Base-by-base conservation (phyloP, 2,329 filamentous ascomycete species). In the Colletotrichum horii region DNA sequence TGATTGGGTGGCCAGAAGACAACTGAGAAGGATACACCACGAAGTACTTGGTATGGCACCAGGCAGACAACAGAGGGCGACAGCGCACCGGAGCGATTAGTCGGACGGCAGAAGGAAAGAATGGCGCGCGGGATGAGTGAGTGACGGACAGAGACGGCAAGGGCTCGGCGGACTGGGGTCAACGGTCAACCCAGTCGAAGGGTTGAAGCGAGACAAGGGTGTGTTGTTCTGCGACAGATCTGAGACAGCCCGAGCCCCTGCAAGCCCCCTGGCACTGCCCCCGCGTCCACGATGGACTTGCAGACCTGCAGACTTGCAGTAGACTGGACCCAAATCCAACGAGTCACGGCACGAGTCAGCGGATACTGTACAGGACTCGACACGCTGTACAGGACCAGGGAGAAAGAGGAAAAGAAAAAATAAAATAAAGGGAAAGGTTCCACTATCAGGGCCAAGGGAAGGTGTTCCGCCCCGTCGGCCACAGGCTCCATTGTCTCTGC, bases 221-320 rank as follows among this genome's bases (percentile, higher is more conserved):
- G 69, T 76, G 70, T 78, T 72, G 77, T 80, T 80, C 84, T 87
- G 85, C 81, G 83, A 87, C 86, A 86, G 81, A 86, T 85, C 83
- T 86, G 85, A 87, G 84, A 87, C 85, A 79, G 70, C 60, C 77
- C 19, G 16, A 34, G 75, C 76, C 79, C 81, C 79, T 81, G 81
- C 72, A 64, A 28, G 58, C 56, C 79, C 78, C 80, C 77, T 76
- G 70, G 43, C 71, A 72, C 68, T 77, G 66, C 78, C 78, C 66
- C 78, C 70, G 60, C 70, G 64, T 76, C 74, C 78, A 76, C 70
- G 73, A 72, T 60, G 79, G 74, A 73, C 71, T 78, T 74, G 72
- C 64, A 69, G 74, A 73, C 71, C 77, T 74, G 72, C 64, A 69
- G 74, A 73, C 71, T 77, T 74, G 72, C 64, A 65, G 74, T 60